Percentiles rank a stretch among this genome's conserved stretches.
phyloP scores from a whole-genome alignment of 768 basidiomycete species.

The Xerocomellus dryophilus region DNA sequence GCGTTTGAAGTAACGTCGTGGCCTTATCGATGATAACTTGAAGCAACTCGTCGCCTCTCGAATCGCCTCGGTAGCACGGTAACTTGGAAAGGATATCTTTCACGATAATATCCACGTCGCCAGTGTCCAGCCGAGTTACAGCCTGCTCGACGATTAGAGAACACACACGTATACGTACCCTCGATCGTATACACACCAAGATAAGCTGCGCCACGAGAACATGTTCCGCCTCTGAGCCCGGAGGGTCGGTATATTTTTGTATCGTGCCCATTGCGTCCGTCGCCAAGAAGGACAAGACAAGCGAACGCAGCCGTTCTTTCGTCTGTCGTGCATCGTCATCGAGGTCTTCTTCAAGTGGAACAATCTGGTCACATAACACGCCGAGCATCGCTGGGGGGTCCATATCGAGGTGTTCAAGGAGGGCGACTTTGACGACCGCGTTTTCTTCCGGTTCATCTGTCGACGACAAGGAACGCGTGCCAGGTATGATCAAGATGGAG shows the following conservation, averaged over 20 bases:
- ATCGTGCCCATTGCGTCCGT: slow-evolving; percentile 49
- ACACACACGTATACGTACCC: not conserved
- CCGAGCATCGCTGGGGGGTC: slow-evolving; percentile 58
- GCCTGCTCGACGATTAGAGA: slow-evolving; percentile 38
- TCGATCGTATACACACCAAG: slow-evolving; percentile 38
- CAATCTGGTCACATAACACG: slow-evolving; percentile 67
- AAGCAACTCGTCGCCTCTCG: slow-evolving; percentile 41
- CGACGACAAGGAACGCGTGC: slow-evolving; percentile 9
- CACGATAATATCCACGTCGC: slow-evolving; percentile 47
- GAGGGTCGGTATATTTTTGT: slow-evolving; percentile 41
- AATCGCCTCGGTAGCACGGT: slow-evolving; percentile 38
- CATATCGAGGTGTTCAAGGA: slow-evolving; percentile 61
- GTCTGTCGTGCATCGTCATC: slow-evolving; percentile 59
- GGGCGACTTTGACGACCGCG: slow-evolving; percentile 53
- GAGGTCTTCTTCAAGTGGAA: slow-evolving; percentile 45
- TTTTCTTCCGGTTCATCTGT: slow-evolving; percentile 68
- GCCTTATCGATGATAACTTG: slow-evolving; percentile 39
- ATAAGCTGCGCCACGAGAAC: slow-evolving; percentile 47
- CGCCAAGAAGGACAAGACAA: slow-evolving; percentile 60
- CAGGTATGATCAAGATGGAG: slow-evolving; percentile 21
- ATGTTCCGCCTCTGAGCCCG: slow-evolving; percentile 45
- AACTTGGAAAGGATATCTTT: slow-evolving; percentile 52
- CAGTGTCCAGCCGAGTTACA: slow-evolving; percentile 41
- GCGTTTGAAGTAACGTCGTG: slow-evolving; percentile 30
- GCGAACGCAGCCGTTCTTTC: slow-evolving; percentile 52